Evolutionary conservation across 768 basidiomycete genomes (phyloP), one percentile per base, ranked within the genome.

Genomic region (Leucosporidium creatinivorum): DNA sequence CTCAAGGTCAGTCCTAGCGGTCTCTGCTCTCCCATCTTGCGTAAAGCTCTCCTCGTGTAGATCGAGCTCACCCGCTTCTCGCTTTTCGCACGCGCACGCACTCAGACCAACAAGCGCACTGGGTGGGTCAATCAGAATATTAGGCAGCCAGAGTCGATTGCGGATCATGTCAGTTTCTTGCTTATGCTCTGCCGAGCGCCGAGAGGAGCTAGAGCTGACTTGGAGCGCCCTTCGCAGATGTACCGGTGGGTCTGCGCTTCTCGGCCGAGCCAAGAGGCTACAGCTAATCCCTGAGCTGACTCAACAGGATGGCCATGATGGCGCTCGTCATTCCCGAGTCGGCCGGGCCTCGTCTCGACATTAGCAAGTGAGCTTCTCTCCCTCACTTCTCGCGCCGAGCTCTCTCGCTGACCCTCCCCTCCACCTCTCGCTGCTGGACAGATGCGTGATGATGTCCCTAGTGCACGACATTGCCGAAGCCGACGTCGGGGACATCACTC

Each of bases 401-500:
- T 62, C 48, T 26, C n/a, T 10, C 33, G 33, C 31, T 15, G 15
- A 48, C 50, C 18, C n/a, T n/a, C n/a, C 33, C 30, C 12, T 10
- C 15, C 15, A 8, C 44, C 12, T 33, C 10, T 10, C 10, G 33
- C 33, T 33, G 33, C 4, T 33, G 33, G 10, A 33, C 58, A 88
- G 87, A 82, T 90, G 88, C 67, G 86, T 89, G 19, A 87, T 93
- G 89, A 87, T 97, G 84, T 85, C 85, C 25, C 72, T 94, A 47
- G 90, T 96, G 19, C 94, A 99, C 75, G 94, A 99, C 78, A 84
- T 99, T 19, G 93, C 93, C 9, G 94, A 99, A 78, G 94, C 94
- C 39, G 59, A 75, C 86, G 94, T 97, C 8, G 94, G 94, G 7
- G 94, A 98, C 75, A 97, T 98, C 66, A 83, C 92, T 0, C 94